These are phyloP conservation scores for Raffaelea deltoideospora DNA, from an alignment of 2,329 filamentous ascomycete species.

Conservation along the genomic window DNA sequence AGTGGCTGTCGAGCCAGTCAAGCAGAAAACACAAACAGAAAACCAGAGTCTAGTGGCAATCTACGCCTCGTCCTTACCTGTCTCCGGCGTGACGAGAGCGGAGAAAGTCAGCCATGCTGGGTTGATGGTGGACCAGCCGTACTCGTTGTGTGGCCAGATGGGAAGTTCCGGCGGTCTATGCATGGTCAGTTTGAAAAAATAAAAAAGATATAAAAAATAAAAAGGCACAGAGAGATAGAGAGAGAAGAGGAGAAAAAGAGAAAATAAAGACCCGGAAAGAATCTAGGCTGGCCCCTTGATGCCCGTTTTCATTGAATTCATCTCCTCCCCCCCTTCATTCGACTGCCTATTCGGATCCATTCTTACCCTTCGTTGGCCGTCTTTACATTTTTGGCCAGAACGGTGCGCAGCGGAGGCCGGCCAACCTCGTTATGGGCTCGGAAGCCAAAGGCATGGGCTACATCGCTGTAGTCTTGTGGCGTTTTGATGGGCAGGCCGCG, in stretches of 20 bases:
- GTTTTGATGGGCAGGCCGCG: constrained; percentile 9
- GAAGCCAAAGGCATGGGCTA: constrained; percentile 15
- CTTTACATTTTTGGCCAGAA: constrained; percentile 13
- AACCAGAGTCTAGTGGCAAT: no score
- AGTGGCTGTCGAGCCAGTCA: no score
- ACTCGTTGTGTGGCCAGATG: constrained; percentile 14
- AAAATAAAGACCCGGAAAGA: no score
- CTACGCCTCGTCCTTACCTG: no score
- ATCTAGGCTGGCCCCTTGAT: no score
- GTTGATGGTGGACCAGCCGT: constrained; percentile 13
- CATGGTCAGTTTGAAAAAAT: no score
- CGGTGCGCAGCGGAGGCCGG: constrained; percentile 12
- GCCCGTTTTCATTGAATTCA: no score
- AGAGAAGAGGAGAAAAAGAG: neutral
- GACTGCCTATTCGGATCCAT: no score
- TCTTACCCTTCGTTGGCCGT: constrained; percentile 14
- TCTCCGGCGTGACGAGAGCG: constrained; percentile 9
- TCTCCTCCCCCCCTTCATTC: no score
- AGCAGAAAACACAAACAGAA: no score
- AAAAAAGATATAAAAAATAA: no score
- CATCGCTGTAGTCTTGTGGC: constrained; percentile 12
- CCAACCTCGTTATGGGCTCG: constrained; percentile 13
- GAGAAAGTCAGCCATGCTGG: constrained; percentile 14
- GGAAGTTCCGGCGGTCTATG: constrained; percentile 10
- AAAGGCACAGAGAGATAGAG: no score